These are phyloP conservation scores for Cystobasidium onofrii DNA, from an alignment of 768 basidiomycete species.

Conservation along the genomic window DNA sequence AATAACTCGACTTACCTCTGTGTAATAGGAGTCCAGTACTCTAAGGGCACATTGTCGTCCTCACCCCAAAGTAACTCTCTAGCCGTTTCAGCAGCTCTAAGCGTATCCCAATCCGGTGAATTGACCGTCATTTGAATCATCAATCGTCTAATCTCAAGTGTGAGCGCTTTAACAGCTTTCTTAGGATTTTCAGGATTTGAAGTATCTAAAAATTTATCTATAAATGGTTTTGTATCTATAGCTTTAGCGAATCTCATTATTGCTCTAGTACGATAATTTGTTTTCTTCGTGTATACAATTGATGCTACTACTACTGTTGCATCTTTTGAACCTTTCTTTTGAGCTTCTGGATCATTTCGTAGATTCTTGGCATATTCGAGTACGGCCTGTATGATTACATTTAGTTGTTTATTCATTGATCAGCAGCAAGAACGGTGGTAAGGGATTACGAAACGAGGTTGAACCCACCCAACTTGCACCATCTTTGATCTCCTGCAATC, in stretches of 20 bases:
- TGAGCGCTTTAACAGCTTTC: conserved; percentile 76
- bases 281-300: conserved; percentile 91
- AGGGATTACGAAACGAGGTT: background rate
- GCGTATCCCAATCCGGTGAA: conserved; percentile 88
- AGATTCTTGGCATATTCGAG: conserved; percentile 83
- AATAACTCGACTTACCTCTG: conserved; percentile 61
- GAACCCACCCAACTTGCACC: conserved; percentile 69
- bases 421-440: too few species aligned
- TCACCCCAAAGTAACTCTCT: conserved; percentile 85
- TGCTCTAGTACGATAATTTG: conserved; percentile 84
- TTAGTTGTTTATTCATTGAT: too few species aligned
- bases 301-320: conserved; percentile 38
- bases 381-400: conserved; percentile 54
- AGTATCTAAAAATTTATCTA: conserved; percentile 61
- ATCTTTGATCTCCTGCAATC: conserved; percentile 77
- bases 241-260: conserved; percentile 73
- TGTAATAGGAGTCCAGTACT: conserved; percentile 71
- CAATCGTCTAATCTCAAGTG: conserved; percentile 61
- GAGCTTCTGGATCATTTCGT: conserved; percentile 49
- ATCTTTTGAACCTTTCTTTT: conserved; percentile 29
- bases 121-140: conserved; percentile 75
- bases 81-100: conserved; percentile 85
- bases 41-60: conserved; percentile 64
- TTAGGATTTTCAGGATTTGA: conserved; percentile 58
- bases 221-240: conserved; percentile 65